Percentiles rank a stretch among this genome's conserved stretches.
Evolutionary conservation across 2,329 filamentous ascomycete genomes (phyloP).

Genomic region (Aspergillus neoniger): DNA sequence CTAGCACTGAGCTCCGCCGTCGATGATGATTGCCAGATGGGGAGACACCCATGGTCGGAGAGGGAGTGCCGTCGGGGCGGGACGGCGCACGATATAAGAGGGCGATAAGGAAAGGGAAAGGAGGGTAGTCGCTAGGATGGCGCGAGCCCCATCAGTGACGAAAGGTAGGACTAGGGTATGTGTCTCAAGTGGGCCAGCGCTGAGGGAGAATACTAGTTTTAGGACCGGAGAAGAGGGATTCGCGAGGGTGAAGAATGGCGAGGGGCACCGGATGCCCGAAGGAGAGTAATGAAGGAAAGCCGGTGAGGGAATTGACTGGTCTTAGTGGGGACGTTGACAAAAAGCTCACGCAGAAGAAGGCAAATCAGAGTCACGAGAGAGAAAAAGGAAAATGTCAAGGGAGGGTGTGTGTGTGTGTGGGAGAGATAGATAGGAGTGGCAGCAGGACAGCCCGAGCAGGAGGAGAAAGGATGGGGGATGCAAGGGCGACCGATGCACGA

Average conservation of each 20-base stretch:
- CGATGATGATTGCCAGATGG: conserved; percentile 39
- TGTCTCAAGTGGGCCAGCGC: conserved; percentile 2
- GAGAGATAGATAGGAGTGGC: not conserved
- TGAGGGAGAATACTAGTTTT: not conserved
- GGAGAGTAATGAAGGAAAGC: conserved; percentile 9
- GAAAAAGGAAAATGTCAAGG: conserved; percentile 2
- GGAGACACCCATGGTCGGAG: conserved; percentile 36
- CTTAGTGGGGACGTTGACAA: conserved; percentile 9
- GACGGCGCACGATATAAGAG: conserved; percentile 4
- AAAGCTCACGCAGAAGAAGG: conserved; percentile 1
- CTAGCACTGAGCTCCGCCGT: conserved; percentile 42
- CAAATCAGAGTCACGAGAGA: conserved; percentile 2
- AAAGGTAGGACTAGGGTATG: not conserved
- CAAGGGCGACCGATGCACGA: conserved; percentile 22
- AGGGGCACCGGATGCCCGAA: conserved; percentile 5
- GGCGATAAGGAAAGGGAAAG: conserved; percentile 1
- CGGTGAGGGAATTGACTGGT: conserved; percentile 14
- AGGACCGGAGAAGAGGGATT: conserved; percentile 1
- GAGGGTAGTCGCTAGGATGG: conserved; percentile 9
- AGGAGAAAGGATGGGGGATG: conserved; percentile 12
- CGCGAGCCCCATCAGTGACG: conserved; percentile 21
- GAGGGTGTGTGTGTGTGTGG: not conserved
- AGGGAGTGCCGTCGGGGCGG: not conserved
- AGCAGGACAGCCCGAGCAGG: not conserved
- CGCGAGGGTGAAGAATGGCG: conserved; percentile 2